Evolutionary conservation across 768 basidiomycete species (phyloP).

Genomic region (Pisolithus orientalis): DNA sequence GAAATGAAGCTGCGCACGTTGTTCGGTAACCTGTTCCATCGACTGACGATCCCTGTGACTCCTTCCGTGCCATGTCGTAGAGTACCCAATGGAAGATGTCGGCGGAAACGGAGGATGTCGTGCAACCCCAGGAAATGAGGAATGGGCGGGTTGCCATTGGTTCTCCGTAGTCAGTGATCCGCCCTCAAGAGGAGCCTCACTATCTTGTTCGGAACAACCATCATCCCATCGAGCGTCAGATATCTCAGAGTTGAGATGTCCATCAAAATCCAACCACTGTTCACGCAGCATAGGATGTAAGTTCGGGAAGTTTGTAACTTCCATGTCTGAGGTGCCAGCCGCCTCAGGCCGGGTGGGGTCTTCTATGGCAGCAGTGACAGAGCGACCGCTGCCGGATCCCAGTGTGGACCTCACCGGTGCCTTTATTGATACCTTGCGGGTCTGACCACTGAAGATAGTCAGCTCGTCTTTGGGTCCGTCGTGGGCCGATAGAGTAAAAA

Average conservation of each 20-base stretch:
- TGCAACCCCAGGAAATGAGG: neutral
- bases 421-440: slow-evolving; percentile 54
- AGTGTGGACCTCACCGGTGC: slow-evolving; percentile 15
- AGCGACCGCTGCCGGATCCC: neutral
- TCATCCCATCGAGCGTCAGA: slow-evolving; percentile 28
- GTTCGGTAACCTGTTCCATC: slow-evolving; percentile 2
- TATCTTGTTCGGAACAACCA: slow-evolving; percentile 17
- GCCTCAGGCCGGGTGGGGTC: slow-evolving; percentile 28
- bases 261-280: slow-evolving; percentile 53
- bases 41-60: neutral
- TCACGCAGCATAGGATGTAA: slow-evolving; percentile 53
- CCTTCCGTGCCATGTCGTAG: neutral
- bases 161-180: neutral
- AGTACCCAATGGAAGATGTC: neutral
- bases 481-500: slow-evolving; percentile 46
- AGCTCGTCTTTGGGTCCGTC: slow-evolving; percentile 59
- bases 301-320: slow-evolving; percentile 30
- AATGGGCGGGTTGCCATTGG: neutral
- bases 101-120: neutral
- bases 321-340: slow-evolving; percentile 24
- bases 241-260: slow-evolving; percentile 45
- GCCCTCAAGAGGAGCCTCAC: slow-evolving; percentile 1
- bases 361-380: slow-evolving; percentile 15
- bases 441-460: slow-evolving; percentile 72
- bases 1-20: neutral